Evolutionary conservation across 768 basidiomycete genomes (phyloP), one percentile per base, ranked within the genome.

Genomic region (Mycena kentingensis): DNA sequence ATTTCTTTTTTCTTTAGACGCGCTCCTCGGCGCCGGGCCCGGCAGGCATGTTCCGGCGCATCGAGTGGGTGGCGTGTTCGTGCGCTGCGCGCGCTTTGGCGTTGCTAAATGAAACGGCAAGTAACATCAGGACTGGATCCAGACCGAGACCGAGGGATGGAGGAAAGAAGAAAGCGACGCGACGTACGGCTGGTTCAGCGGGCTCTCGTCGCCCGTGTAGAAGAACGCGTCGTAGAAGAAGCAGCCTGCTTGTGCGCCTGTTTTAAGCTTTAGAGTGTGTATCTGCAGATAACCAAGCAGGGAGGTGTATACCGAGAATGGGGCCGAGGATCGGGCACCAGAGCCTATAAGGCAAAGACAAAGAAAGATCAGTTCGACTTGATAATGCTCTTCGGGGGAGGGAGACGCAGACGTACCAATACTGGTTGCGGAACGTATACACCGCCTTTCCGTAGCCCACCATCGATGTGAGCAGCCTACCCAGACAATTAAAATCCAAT

Each of bases 261-360:
- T n/a, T n/a, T n/a, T n/a, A n/a, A n/a, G n/a, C n/a, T n/a, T n/a
- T n/a, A n/a, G n/a, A n/a, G n/a, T n/a, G n/a, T n/a, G n/a, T n/a
- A n/a, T n/a, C n/a, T n/a, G n/a, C n/a, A n/a, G n/a, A n/a, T n/a
- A n/a, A n/a, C n/a, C n/a, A n/a, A n/a, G n/a, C n/a, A n/a, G n/a
- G n/a, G n/a, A n/a, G n/a, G n/a, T n/a, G n/a, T n/a, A n/a, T n/a
- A n/a, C n/a, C n/a, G 28, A 79, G 55, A 62, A 87, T 78, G 8
- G 85, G 80, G 2, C 71, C 84, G 32, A 85, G 66, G 16, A 85
- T 61, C 3, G 84, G 81, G 58, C 81, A 81, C 87, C 87, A 89
- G 29, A 89, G 54, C 87, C 47, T 48, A 22, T 42, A 25, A 7
- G 26, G 7, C 8, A 24, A 42, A 10, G 41, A 25, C n/a, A n/a